Conservation (phyloP, 225 moss, liverwort and hornwort genomes). For the Polytrichum formosum region DNA sequence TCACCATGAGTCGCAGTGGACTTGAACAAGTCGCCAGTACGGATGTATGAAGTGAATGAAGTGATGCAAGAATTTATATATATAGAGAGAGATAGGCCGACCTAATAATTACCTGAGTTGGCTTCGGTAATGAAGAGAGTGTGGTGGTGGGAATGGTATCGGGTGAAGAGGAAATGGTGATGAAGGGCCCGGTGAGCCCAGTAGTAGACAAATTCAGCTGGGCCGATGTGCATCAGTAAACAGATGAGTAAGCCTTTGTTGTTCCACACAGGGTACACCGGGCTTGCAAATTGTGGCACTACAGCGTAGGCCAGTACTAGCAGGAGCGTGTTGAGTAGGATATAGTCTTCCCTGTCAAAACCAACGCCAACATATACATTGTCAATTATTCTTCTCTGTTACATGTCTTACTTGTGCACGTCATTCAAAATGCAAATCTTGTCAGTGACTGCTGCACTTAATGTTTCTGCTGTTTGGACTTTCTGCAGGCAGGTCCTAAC, state of each 20-base stretch:
- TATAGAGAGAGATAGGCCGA: no score
- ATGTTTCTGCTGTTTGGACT: no score
- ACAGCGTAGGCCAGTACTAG: conserved; percentile 4
- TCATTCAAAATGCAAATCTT: no score
- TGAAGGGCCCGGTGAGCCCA: conserved; percentile 65
- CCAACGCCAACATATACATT: neutral
- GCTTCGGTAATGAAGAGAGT: conserved; percentile 55
- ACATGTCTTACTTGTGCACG: no score
- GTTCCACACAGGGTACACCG: conserved; percentile 24
- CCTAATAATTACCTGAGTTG: conserved; percentile 26
- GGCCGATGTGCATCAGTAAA: conserved; percentile 50
- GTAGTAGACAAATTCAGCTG: conserved; percentile 53
- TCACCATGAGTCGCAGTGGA: no score
- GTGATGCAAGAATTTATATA: no score
- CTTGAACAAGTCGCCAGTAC: no score
- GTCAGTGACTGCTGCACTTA: no score
- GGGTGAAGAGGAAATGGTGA: conserved; percentile 45
- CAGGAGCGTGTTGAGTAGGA: conserved; percentile 46
- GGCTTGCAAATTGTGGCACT: conserved; percentile 23
- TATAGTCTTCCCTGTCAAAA: conserved; percentile 69
- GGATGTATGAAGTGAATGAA: no score
- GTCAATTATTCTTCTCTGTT: no score
- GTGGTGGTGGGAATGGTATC: conserved; percentile 69
- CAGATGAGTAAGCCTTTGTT: conserved; percentile 33
- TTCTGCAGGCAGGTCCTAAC: no score